These are phyloP conservation scores for Eucalyptus tenuipes DNA, from an alignment of 345 rosid genomes.

Conservation along the genomic window DNA sequence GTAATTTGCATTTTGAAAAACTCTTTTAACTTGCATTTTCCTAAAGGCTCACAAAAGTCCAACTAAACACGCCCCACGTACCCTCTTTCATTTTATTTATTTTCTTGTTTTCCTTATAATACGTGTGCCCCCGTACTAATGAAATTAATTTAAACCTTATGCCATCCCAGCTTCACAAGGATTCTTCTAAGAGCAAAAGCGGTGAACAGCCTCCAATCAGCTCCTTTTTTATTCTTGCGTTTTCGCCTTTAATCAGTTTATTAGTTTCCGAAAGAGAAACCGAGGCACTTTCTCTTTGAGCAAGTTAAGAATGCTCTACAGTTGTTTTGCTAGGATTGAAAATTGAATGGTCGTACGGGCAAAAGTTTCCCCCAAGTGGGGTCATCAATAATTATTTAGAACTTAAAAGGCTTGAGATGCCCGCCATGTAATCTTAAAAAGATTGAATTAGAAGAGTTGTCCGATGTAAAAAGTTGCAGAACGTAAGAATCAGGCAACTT, in stretches of 20 bases:
- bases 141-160: not conserved
- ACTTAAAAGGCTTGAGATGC: not conserved
- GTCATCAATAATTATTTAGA: not conserved
- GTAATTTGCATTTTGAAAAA: rapidly evolving
- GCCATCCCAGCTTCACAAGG: not conserved
- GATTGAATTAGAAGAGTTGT: not conserved
- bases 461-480: not conserved
- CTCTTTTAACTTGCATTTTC: too few relatives aligned
- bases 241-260: not conserved
- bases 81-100: not conserved
- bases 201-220: not conserved
- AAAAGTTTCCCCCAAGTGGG: not conserved
- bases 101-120: not conserved
- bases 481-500: not conserved
- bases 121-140: not conserved
- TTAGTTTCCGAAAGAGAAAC: not conserved
- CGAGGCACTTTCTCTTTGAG: not conserved
- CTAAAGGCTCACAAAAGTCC: too few relatives aligned
- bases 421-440: not conserved
- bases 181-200: not conserved
- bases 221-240: not conserved
- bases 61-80: not conserved
- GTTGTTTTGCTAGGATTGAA: not conserved
- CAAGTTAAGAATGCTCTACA: not conserved
- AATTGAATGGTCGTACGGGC: not conserved